phyloP scores from a whole-genome alignment of 306 rosid species.

The Begonia masoniana region DNA sequence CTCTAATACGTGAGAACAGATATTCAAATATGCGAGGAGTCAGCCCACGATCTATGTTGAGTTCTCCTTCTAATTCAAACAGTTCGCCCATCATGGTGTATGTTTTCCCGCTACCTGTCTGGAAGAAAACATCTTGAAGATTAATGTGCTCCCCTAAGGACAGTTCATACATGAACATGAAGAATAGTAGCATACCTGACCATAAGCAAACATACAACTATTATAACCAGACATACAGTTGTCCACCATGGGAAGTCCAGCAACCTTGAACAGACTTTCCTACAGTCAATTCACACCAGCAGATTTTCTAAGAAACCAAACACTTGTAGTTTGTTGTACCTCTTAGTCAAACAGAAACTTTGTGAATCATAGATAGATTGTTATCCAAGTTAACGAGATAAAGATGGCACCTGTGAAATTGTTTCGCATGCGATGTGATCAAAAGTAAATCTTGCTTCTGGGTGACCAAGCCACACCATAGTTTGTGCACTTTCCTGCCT shows the following conservation, averaged over 20 bases:
- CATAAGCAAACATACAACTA: slow-evolving; percentile 93
- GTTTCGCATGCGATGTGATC: slow-evolving; percentile 83
- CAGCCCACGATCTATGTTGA: slow-evolving; percentile 61
- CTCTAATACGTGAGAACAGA: slow-evolving; percentile 53
- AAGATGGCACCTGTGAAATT: slow-evolving; percentile 53
- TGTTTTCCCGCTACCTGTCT: slow-evolving; percentile 99
- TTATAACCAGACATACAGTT: slow-evolving; percentile 96
- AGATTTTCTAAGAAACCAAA: background rate
- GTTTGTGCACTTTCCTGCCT: slow-evolving; percentile 69
- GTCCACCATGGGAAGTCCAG: slow-evolving; percentile 94
- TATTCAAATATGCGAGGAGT: slow-evolving; percentile 87
- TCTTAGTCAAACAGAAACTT: background rate
- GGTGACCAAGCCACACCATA: slow-evolving; percentile 87
- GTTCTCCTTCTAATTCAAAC: slow-evolving; percentile 45
- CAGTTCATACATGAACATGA: background rate
- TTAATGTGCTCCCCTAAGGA: background rate
- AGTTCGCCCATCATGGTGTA: slow-evolving; percentile 98
- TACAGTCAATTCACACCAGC: slow-evolving; percentile 15
- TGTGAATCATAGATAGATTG: background rate
- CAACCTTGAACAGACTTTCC: slow-evolving; percentile 76
- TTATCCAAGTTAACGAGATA: background rate
- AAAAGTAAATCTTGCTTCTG: slow-evolving; percentile 84
- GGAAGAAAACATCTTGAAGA: slow-evolving; percentile 19
- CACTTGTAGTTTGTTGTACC: background rate
- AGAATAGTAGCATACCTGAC: slow-evolving; percentile 51